These are phyloP conservation scores for Escovopsis weberi DNA, from an alignment of 2,329 filamentous ascomycete species.

Conservation along the genomic window DNA sequence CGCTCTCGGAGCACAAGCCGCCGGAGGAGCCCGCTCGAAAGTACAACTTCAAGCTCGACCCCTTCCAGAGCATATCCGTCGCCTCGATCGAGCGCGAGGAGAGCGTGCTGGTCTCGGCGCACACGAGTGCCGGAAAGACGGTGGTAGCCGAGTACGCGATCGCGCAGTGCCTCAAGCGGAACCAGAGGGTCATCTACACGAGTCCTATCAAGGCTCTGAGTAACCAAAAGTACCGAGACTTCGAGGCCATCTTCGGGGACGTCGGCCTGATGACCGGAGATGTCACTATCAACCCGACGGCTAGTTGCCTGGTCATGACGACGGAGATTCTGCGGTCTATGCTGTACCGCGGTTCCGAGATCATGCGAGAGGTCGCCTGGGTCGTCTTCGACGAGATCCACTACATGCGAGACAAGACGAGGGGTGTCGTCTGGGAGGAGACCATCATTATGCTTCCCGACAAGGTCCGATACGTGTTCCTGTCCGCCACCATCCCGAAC, in stretches of 20 bases:
- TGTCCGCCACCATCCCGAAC: conserved; percentile 96
- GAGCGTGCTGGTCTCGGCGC: conserved; percentile 90
- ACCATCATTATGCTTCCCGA: conserved; percentile 96
- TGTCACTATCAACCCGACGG: conserved; percentile 97
- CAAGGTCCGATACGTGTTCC: conserved; percentile 96
- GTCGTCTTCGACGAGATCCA: conserved; percentile 98
- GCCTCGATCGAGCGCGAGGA: conserved; percentile 91
- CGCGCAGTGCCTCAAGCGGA: conserved; percentile 90
- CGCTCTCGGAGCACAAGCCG: conserved; percentile 89
- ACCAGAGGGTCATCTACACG: conserved; percentile 97
- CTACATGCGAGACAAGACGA: conserved; percentile 86
- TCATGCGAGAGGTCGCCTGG: conserved; percentile 98
- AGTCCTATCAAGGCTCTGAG: conserved; percentile 98
- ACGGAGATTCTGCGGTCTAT: conserved; percentile 98
- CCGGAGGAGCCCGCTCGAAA: conserved; percentile 71
- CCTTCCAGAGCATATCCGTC: conserved; percentile 91
- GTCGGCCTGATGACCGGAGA: conserved; percentile 98
- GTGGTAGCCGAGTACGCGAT: conserved; percentile 98
- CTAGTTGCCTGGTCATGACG: conserved; percentile 96
- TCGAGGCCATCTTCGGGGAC: conserved; percentile 88
- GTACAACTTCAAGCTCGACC: conserved; percentile 86
- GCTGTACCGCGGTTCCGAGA: conserved; percentile 95
- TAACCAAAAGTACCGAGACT: conserved; percentile 98
- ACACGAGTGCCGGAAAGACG: conserved; percentile 95
- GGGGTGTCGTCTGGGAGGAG: conserved; percentile 98